Evolutionary conservation across 441 rosid genomes (phyloP), one percentile per base, ranked within the genome.

Genomic region (Gossypium lobatum): DNA sequence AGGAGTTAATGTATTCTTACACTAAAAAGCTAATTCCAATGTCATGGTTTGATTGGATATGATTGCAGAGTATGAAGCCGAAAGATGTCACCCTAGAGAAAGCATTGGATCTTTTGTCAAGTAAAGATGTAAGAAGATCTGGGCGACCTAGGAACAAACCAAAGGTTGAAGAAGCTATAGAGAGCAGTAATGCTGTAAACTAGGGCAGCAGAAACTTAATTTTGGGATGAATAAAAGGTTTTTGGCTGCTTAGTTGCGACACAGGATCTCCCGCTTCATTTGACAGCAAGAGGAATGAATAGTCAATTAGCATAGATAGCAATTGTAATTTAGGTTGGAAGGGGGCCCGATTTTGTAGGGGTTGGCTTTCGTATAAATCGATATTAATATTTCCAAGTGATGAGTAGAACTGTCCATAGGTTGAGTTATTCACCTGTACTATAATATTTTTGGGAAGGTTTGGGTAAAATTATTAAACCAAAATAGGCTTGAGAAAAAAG

Each of bases 141-240:
- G 98, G 99, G 67, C 88, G 98, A 58, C 97, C 97, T 37, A 95
- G 85, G 83, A 74, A 76, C 72, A 85, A 81, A 74, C 80, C 84
- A 6, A 82, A 79, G 80, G 80, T 81, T 23, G 89, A 83, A 79
- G 86, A 86, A 85, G 84, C 79, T 67, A 79, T 79, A 3, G 85
- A 88, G 80, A 83, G 83, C 20, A 67, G 75, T 81, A 78, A 69
- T 64, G 50, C 10, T 71, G 10, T 48, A 45, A 72, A 28, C 28
- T 10, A 59, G 21, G 17, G 31, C 45, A 53, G 31, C 50, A 65
- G 28, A 61, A 60, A 63, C 50, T 21, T 58, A 23, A 58, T 74
- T 70, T 64, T 58, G 55, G 53, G 55, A 18, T 37, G 26, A 69
- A 45, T 26, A 50, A 3, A 52, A 68, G 46, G 6, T 52, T 52